Evolutionary conservation across 805 yeast species (phyloP).

Genomic region (Priceomyces medius): DNA sequence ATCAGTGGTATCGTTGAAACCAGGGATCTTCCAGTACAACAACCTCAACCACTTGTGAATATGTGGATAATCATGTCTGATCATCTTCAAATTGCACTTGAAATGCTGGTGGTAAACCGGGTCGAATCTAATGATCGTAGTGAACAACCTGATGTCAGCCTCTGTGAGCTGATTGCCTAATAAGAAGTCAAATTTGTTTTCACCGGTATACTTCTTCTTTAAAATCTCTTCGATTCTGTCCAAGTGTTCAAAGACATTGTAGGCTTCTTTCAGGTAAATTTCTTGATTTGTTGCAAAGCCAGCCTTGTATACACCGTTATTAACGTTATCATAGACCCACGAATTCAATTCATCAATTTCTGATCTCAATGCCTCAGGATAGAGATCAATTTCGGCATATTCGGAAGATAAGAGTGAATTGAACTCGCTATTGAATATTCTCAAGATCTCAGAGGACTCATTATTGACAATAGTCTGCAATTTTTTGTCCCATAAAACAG

Average conservation of each 20-base stretch:
- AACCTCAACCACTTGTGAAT: slow-evolving; percentile 78
- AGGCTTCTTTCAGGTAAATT: slow-evolving; percentile 70
- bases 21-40: slow-evolving; percentile 76
- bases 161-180: slow-evolving; percentile 74
- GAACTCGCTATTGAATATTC: slow-evolving; percentile 78
- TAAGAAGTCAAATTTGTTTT: slow-evolving; percentile 36
- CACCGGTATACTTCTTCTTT: slow-evolving; percentile 37
- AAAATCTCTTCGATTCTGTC: slow-evolving; percentile 69
- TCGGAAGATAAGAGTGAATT: slow-evolving; percentile 52
- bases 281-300: slow-evolving; percentile 88
- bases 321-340: slow-evolving; percentile 82
- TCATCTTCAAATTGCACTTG: slow-evolving; percentile 83
- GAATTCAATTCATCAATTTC: slow-evolving; percentile 75
- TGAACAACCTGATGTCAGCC: slow-evolving; percentile 83
- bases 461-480: slow-evolving; percentile 82
- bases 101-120: slow-evolving; percentile 94
- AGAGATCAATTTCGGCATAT: slow-evolving; percentile 54
- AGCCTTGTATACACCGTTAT: slow-evolving; percentile 90
- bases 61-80: slow-evolving; percentile 75
- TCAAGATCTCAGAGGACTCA: slow-evolving; percentile 85
- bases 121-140: slow-evolving; percentile 89
- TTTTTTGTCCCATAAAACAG: slow-evolving; percentile 89
- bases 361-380: slow-evolving; percentile 53
- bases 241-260: slow-evolving; percentile 59
- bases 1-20: slow-evolving; percentile 74